Percentiles rank a stretch among this genome's conserved stretches.
These are phyloP conservation scores for Auriscalpium orientale DNA, from an alignment of 768 basidiomycete species.

Conservation along the genomic window DNA sequence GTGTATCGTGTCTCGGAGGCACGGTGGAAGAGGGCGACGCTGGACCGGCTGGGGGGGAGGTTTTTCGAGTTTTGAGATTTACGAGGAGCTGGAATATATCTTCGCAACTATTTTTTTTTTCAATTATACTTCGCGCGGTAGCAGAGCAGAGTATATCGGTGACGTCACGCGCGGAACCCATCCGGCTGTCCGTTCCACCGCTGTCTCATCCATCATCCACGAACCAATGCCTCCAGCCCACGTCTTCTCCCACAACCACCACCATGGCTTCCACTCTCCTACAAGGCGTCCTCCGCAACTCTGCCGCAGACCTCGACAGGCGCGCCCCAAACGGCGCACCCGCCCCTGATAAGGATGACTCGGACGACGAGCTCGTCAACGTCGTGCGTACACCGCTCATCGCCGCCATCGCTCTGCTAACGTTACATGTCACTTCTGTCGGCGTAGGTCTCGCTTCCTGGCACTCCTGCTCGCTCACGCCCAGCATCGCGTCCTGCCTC, in stretches of 20 bases:
- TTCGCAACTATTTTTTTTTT: no score
- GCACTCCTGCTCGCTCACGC: slow-evolving; percentile 55
- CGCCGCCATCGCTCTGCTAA: not conserved
- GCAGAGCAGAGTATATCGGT: no score
- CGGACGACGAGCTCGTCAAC: slow-evolving; percentile 62
- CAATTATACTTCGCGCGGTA: no score
- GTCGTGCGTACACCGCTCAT: slow-evolving; percentile 42
- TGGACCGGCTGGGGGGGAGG: slow-evolving; percentile 26
- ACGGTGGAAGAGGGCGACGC: slow-evolving; percentile 38
- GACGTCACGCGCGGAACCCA: no score
- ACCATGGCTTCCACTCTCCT: slow-evolving; percentile 35
- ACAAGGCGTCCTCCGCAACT: slow-evolving; percentile 60
- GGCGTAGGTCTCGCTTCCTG: slow-evolving; percentile 55
- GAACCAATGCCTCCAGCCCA: not conserved
- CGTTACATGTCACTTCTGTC: not conserved
- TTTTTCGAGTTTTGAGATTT: not conserved
- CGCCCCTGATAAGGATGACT: slow-evolving; percentile 41
- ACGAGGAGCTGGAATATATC: no score
- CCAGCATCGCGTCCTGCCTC: slow-evolving; percentile 37
- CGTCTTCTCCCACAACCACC: not conserved
- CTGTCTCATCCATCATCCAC: no score
- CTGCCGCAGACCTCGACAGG: slow-evolving; percentile 32
- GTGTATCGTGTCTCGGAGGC: slow-evolving; percentile 39
- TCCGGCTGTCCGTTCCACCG: no score
- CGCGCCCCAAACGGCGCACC: slow-evolving; percentile 11